Evolutionary conservation across 2,329 filamentous ascomycete species (phyloP).

Genomic region (Stemphylium vesicarium): DNA sequence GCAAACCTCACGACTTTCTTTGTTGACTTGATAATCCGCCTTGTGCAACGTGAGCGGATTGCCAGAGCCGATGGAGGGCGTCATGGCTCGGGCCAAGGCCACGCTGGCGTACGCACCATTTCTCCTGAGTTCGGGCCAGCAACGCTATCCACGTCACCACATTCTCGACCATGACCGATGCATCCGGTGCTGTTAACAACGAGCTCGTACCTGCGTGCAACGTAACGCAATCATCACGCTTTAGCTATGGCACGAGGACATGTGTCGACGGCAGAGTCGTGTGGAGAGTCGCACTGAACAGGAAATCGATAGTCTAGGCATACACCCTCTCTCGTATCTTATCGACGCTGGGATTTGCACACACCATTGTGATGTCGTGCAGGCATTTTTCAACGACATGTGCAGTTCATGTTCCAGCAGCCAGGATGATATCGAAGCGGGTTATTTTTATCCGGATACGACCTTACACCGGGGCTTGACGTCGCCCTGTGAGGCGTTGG

Average conservation of each 20-base stretch:
- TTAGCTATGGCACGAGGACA: not conserved
- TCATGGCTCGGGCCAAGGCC: constrained; percentile 16
- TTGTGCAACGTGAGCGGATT: constrained; percentile 1
- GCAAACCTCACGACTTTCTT: not conserved
- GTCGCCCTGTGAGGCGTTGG: constrained; percentile 25
- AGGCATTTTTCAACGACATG: not conserved
- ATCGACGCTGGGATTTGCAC: not conserved
- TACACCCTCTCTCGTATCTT: too few relatives aligned
- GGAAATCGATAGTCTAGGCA: not conserved
- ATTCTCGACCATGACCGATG: constrained; percentile 11
- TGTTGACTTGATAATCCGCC: not conserved
- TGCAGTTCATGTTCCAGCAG: constrained; percentile 5
- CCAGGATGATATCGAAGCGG: constrained; percentile 5
- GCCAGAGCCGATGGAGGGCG: constrained; percentile 5
- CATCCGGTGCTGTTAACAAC: not conserved
- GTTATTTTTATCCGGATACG: constrained; percentile 29
- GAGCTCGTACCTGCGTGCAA: not conserved
- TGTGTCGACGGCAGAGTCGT: constrained; percentile 1
- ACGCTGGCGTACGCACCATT: constrained; percentile 18
- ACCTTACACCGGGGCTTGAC: constrained; percentile 15
- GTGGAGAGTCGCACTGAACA: not conserved
- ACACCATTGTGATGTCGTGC: constrained; percentile 4
- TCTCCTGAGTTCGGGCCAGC: constrained; percentile 27
- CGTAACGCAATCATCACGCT: not conserved
- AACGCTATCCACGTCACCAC: constrained; percentile 29